Conservation (phyloP, 1,139 yeast genomes). For the Spathaspora sp. region DNA sequence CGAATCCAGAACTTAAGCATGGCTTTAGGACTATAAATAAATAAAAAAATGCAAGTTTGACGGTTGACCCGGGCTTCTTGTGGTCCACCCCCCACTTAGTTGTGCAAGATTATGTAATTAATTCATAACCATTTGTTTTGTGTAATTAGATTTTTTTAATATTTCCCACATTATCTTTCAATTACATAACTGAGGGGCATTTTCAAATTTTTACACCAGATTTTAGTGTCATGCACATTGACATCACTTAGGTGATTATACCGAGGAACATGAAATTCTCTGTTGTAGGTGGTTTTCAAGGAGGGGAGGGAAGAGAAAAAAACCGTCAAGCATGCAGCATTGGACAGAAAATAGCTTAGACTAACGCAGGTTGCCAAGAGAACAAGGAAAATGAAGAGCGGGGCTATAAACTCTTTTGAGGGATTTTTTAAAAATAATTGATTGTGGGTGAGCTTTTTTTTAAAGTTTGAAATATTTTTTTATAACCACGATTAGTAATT, state of each 20-base stretch:
- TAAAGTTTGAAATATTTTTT: neutral
- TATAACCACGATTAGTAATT: neutral
- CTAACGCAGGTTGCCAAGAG: neutral
- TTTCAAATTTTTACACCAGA: too few species aligned
- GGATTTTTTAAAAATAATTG: constrained; percentile 1
- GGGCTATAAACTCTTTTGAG: neutral
- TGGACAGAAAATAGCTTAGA: neutral
- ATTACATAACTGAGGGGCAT: neutral
- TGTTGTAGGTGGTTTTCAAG: neutral
- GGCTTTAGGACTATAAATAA: neutral
- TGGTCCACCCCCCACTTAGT: neutral
- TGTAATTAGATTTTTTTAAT: neutral
- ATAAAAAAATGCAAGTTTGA: neutral
- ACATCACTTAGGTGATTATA: neutral
- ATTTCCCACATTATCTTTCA: neutral
- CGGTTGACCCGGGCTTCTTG: neutral
- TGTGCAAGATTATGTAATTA: neutral
- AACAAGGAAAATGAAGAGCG: neutral
- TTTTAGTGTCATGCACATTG: neutral
- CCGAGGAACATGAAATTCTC: neutral
- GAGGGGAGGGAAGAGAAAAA: too few species aligned
- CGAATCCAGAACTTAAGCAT: neutral
- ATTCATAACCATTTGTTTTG: neutral
- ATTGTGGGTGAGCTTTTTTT: neutral
- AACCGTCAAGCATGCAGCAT: neutral